Evolutionary conservation across 331 rosid species (phyloP).

Genomic region (Acacia pycnantha): DNA sequence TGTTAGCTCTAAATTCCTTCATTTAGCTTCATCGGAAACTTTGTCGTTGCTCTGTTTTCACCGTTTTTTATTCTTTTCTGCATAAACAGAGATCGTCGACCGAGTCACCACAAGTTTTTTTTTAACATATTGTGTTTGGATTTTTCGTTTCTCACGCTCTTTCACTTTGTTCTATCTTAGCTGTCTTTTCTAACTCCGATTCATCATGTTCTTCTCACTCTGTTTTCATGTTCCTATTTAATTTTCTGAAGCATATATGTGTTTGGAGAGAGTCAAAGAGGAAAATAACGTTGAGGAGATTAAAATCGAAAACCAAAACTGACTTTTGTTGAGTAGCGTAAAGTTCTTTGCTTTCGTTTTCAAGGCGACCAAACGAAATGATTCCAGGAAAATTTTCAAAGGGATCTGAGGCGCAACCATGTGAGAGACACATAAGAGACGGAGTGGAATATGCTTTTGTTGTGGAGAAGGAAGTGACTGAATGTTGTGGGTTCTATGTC

Average conservation of each 20-base stretch:
- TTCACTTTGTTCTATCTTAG: neutral
- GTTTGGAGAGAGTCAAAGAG: neutral
- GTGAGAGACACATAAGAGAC: conserved; percentile 44
- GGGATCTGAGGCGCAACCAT: conserved; percentile 44
- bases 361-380: conserved; percentile 35
- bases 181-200: neutral
- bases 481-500: no score
- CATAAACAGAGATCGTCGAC: neutral
- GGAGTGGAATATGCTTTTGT: conserved; percentile 14
- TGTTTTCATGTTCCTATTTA: neutral
- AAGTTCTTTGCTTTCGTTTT: neutral
- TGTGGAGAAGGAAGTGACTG: no score
- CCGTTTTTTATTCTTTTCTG: neutral
- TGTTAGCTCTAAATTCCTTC: neutral
- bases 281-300: neutral
- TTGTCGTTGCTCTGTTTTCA: neutral
- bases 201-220: neutral
- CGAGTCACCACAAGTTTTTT: neutral
- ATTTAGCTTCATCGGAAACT: neutral
- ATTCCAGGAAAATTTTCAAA: neutral
- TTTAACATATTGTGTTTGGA: neutral
- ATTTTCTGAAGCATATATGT: neutral
- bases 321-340: neutral
- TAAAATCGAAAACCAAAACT: neutral
- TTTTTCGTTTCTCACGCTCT: neutral